Base-by-base conservation (phyloP, 805 yeast species). In the Metschnikowia reukaufii region DNA sequence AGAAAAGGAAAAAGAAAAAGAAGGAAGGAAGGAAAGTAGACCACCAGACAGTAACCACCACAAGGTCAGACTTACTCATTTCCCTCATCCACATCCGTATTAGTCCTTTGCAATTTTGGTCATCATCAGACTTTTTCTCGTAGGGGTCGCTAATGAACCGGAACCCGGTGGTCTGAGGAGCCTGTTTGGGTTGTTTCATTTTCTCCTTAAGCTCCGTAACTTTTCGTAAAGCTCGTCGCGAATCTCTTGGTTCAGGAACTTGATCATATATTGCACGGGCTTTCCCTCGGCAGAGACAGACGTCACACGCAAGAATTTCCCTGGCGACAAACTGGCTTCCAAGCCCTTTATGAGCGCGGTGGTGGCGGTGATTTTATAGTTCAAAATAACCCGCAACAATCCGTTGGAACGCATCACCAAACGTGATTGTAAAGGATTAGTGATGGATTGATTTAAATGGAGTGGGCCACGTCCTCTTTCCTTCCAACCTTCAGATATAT, bases 341-440 rank as follows among this genome's bases (percentile, higher is more conserved):
- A 92, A 83, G 0, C 98, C 99, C 60, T 82, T 81, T 48, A 78
- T 69, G 1, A 89, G 68, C 50, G 83, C 81, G 17, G 89, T 78
- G 5, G 81, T 81, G 35, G 76, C 68, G 0, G 77, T 72, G 31
- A 94, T 70, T 15, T 88, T 85, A 39, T 83, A 68, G 65, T 94
- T 94, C 52, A 94, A 72, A 20, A 92, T 82, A 9, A 94, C 92
- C 52, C 89, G 81, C 50, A 89, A 73, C 15, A 88, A 78, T 2
- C 96, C 96, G 50, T 87, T 88, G 4, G 96, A 84, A 62, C 99
- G 81, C 97, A 94, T 90, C 4, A 94, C 84, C 9, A 94, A 63
- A 56, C 99, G 79, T 0, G 84, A 74, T 45, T 77, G 77, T 33
- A 63, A 61, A 7, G 66, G 59, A 37, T 69, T 67, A 9, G 56